A percentile compares a stretch with the other conserved stretches of the same genome.
Evolutionary conservation across 805 yeast species (phyloP).

Genomic region (Wickerhamomyces tratensis): DNA sequence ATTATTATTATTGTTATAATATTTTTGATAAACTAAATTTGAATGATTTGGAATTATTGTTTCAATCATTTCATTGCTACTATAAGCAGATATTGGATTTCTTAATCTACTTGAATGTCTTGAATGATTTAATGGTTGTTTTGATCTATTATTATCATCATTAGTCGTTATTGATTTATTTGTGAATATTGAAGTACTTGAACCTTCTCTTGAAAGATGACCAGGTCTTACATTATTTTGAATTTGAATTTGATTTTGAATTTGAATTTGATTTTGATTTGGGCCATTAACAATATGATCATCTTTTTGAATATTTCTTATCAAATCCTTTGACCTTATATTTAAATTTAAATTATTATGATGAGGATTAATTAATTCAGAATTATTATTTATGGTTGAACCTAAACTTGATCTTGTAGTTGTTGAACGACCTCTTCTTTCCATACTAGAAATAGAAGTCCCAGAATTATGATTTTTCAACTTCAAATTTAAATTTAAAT

Average conservation of each 20-base stretch:
- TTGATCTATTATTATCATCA: too few relatives aligned
- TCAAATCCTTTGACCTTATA: slow-evolving; percentile 7
- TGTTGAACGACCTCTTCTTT: background rate
- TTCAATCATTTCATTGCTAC: slow-evolving; percentile 8
- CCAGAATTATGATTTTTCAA: too few relatives aligned
- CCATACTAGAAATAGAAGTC: background rate
- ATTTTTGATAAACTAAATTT: slow-evolving; percentile 9
- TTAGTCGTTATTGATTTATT: too few relatives aligned
- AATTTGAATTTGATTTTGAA: too few relatives aligned
- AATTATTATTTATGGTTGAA: background rate
- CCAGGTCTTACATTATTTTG: too few relatives aligned
- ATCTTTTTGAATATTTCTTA: slow-evolving; percentile 7
- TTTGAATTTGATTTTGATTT: too few relatives aligned
- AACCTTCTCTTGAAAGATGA: too few relatives aligned
- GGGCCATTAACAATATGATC: too few relatives aligned
- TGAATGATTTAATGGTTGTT: too few relatives aligned
- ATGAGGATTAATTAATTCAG: background rate
- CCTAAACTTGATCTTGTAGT: background rate
- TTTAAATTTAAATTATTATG: background rate
- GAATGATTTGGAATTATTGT: slow-evolving; percentile 11
- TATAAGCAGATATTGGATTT: slow-evolving; percentile 9
- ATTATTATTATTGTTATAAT: slow-evolving; percentile 1
- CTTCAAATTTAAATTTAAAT: too few relatives aligned
- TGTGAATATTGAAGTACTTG: too few relatives aligned
- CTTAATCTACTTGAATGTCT: background rate